Percentiles rank a stretch among this genome's conserved stretches.
phyloP scores from a whole-genome alignment of 2,329 filamentous ascomycete species.

The Sporothrix euskadiensis region DNA sequence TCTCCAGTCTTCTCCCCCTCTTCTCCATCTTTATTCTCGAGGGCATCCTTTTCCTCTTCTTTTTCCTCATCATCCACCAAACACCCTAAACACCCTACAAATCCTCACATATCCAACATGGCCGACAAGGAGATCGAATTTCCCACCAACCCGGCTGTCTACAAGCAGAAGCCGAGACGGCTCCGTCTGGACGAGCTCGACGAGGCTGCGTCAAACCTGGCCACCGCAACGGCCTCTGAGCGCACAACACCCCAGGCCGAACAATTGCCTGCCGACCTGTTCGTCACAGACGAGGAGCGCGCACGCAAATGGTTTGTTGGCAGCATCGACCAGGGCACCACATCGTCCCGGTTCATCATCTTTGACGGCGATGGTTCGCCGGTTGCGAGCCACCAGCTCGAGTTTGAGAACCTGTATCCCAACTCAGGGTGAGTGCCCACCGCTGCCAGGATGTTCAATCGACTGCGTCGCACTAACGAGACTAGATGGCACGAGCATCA shows the following conservation, averaged over 20 bases:
- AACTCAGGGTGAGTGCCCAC: constrained; percentile 69
- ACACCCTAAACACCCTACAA: not conserved
- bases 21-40: not conserved
- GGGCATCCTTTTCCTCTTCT: not conserved
- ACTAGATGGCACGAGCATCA: constrained; percentile 90
- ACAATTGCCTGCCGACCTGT: constrained; percentile 39
- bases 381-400: constrained; percentile 80
- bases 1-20: not conserved
- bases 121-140: constrained; percentile 8
- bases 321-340: constrained; percentile 88
- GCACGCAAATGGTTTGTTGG: constrained; percentile 67
- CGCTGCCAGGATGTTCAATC: not conserved
- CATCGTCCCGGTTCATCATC: constrained; percentile 85
- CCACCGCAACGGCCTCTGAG: constrained; percentile 25
- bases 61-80: not conserved
- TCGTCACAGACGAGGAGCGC: constrained; percentile 39
- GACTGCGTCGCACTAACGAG: not conserved
- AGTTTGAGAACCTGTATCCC: constrained; percentile 82
- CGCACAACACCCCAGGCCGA: constrained; percentile 26
- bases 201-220: constrained; percentile 23
- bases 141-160: constrained; percentile 24
- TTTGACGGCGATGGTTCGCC: constrained; percentile 79
- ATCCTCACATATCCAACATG: constrained; percentile 18
- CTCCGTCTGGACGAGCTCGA: constrained; percentile 29
- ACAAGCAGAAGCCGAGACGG: constrained; percentile 25